A percentile compares a stretch with the other conserved stretches of the same genome.
Evolutionary conservation across 2,329 filamentous ascomycete genomes (phyloP).

Genomic region (Ustilaginoidea virens): DNA sequence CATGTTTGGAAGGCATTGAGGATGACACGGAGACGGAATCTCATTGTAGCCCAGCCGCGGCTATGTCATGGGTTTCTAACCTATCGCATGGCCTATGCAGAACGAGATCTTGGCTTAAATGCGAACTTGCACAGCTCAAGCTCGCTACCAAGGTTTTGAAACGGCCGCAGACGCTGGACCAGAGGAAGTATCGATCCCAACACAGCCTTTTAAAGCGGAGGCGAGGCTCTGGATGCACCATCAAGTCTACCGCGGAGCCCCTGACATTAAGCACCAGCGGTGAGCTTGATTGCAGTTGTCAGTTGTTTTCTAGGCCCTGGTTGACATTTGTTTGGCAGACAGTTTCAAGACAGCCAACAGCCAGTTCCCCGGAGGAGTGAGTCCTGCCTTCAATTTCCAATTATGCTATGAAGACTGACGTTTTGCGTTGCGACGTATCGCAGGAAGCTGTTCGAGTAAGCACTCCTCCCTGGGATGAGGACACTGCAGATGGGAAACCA

Average conservation of each 20-base stretch:
- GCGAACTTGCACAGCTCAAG: slow-evolving; percentile 14
- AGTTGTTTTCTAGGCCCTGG: too few relatives aligned
- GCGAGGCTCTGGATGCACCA: slow-evolving; percentile 2
- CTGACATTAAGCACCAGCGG: slow-evolving; percentile 2
- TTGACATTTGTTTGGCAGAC: slow-evolving; percentile 4
- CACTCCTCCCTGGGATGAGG: slow-evolving; percentile 28
- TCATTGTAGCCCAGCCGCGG: neutral
- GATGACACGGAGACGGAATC: neutral
- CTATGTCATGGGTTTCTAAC: slow-evolving; percentile 7
- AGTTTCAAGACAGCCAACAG: slow-evolving; percentile 6
- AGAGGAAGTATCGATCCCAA: slow-evolving; percentile 19
- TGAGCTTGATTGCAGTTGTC: neutral
- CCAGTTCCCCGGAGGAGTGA: slow-evolving; percentile 20
- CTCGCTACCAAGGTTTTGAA: slow-evolving; percentile 23
- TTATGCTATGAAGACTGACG: neutral
- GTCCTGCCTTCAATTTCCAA: slow-evolving; percentile 3
- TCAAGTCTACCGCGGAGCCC: neutral
- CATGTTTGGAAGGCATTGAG: neutral
- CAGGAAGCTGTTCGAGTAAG: slow-evolving; percentile 34
- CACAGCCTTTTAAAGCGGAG: slow-evolving; percentile 20
- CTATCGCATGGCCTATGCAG: slow-evolving; percentile 10
- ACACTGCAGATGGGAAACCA: slow-evolving; percentile 19
- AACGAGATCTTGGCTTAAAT: slow-evolving; percentile 15
- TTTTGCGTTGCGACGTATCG: neutral
- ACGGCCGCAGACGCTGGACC: slow-evolving; percentile 24